A percentile compares a stretch with the other conserved stretches of the same genome.
Evolutionary conservation across 176 grass and related monocot genomes (phyloP).

Genomic region (Urochloa ruziziensis): DNA sequence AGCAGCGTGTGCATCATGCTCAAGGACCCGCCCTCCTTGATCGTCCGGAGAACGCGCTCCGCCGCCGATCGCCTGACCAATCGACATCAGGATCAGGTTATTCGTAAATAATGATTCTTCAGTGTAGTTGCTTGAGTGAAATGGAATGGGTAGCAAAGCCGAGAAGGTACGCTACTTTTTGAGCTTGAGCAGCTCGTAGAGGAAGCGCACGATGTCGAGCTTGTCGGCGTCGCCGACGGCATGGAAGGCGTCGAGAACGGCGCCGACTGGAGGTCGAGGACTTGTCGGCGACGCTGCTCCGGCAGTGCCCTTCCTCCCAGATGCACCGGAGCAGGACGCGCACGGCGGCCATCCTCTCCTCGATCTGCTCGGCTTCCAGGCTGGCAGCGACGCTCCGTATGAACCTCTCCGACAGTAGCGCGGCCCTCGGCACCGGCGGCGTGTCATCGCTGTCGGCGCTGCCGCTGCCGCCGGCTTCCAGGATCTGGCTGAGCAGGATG

Average conservation of each 20-base stretch:
- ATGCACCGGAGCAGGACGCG: slow-evolving; percentile 54
- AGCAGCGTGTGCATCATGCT: slow-evolving; percentile 77
- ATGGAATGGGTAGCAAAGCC: too few species aligned
- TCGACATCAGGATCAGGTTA: background rate
- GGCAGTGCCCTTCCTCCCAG: slow-evolving; percentile 50
- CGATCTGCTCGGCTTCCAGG: slow-evolving; percentile 45
- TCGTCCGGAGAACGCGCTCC: slow-evolving; percentile 44
- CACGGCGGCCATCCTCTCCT: slow-evolving; percentile 42
- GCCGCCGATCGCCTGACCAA: slow-evolving; percentile 39
- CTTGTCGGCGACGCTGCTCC: slow-evolving; percentile 53
- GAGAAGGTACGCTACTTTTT: slow-evolving; percentile 20
- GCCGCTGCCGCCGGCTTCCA: slow-evolving; percentile 44
- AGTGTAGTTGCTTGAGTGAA: too few species aligned
- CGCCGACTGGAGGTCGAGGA: slow-evolving; percentile 6
- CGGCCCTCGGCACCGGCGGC: slow-evolving; percentile 19
- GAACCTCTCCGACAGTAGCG: slow-evolving; percentile 48
- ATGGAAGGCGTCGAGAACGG: slow-evolving; percentile 54
- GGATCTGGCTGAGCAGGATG: slow-evolving; percentile 50
- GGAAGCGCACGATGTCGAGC: slow-evolving; percentile 58
- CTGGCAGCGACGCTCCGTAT: slow-evolving; percentile 34
- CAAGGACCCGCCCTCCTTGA: slow-evolving; percentile 51
- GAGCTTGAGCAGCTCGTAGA: slow-evolving; percentile 56
- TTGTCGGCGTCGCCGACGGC: slow-evolving; percentile 43
- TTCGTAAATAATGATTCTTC: too few species aligned
- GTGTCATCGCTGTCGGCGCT: slow-evolving; percentile 22